A percentile compares a stretch with the other conserved stretches of the same genome.
Conservation (phyloP, 1,284 basidiomycete species). For the Sanghuangporus baumii region DNA sequence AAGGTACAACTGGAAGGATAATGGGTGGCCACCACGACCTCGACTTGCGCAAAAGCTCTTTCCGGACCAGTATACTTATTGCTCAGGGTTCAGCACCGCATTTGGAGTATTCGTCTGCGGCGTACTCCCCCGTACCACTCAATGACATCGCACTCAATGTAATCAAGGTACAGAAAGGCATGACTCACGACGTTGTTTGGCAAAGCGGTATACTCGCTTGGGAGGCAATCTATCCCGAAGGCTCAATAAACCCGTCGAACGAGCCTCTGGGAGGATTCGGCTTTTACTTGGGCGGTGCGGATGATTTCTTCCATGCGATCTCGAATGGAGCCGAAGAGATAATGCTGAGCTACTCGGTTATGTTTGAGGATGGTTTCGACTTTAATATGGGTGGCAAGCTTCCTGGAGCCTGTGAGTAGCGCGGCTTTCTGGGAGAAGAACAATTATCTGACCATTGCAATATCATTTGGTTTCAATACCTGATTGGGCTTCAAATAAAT, state of each 20-base stretch:
- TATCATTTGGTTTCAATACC: background rate
- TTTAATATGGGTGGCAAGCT: constrained; percentile 43
- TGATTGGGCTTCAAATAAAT: background rate
- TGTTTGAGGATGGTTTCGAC: constrained; percentile 17
- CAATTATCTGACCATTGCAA: background rate
- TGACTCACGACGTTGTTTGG: constrained; percentile 17
- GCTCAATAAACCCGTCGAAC: constrained; percentile 18
- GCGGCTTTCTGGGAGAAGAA: background rate
- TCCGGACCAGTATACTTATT: constrained; percentile 7
- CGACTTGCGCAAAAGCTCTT: constrained; percentile 18
- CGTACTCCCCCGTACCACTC: constrained; percentile 20
- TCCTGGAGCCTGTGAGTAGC: constrained; percentile 45
- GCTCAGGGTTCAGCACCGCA: constrained; percentile 19
- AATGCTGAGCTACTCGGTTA: constrained; percentile 15
- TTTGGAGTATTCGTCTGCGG: constrained; percentile 10
- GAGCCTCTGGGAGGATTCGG: constrained; percentile 19
- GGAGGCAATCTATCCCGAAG: constrained; percentile 19
- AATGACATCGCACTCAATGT: constrained; percentile 28
- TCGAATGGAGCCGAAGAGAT: constrained; percentile 10
- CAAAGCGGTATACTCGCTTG: constrained; percentile 16
- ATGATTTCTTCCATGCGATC: constrained; percentile 13
- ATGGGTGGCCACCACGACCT: background rate
- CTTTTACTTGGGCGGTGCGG: constrained; percentile 16
- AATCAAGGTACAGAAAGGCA: constrained; percentile 20
- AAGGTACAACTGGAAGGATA: background rate